These are phyloP conservation scores for Talaromyces sp. DNA, from an alignment of 2,329 filamentous ascomycete genomes.

Conservation along the genomic window DNA sequence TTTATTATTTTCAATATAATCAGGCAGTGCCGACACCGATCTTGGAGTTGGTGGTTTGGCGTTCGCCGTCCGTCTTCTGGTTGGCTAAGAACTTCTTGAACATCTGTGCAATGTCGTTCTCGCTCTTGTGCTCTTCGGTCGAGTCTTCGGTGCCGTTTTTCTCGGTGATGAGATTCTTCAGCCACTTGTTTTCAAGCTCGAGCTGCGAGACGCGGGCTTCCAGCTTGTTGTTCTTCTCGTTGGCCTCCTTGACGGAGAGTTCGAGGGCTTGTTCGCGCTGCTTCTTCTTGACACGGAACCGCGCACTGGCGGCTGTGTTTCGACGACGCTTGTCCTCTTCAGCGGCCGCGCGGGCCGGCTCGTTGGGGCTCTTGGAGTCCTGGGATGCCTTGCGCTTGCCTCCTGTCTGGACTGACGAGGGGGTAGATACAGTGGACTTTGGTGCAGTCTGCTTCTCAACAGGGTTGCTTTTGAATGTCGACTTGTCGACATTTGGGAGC, in stretches of 20 bases:
- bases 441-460: slow-evolving; percentile 9
- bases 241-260: slow-evolving; percentile 74
- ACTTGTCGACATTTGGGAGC: slow-evolving; percentile 7
- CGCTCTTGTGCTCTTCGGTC: slow-evolving; percentile 33
- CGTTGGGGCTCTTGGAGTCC: slow-evolving; percentile 55
- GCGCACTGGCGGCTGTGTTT: slow-evolving; percentile 82
- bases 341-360: slow-evolving; percentile 65
- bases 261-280: slow-evolving; percentile 84
- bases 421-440: slow-evolving; percentile 11
- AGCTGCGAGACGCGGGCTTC: slow-evolving; percentile 70
- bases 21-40: slow-evolving; percentile 26
- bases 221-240: slow-evolving; percentile 68
- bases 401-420: slow-evolving; percentile 15
- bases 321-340: slow-evolving; percentile 87
- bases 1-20: slow-evolving; percentile 12
- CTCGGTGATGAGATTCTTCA: slow-evolving; percentile 74
- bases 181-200: slow-evolving; percentile 79
- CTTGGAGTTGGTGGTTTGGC: slow-evolving; percentile 27
- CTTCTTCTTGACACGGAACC: slow-evolving; percentile 95
- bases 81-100: slow-evolving; percentile 36
- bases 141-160: slow-evolving; percentile 56
- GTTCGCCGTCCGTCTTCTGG: slow-evolving; percentile 24
- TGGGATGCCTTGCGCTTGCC: slow-evolving; percentile 33
- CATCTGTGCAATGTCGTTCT: slow-evolving; percentile 40
- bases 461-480: slow-evolving; percentile 10